Evolutionary conservation across 2,329 filamentous ascomycete species (phyloP).

Genomic region (Aspergillus alliaceus): DNA sequence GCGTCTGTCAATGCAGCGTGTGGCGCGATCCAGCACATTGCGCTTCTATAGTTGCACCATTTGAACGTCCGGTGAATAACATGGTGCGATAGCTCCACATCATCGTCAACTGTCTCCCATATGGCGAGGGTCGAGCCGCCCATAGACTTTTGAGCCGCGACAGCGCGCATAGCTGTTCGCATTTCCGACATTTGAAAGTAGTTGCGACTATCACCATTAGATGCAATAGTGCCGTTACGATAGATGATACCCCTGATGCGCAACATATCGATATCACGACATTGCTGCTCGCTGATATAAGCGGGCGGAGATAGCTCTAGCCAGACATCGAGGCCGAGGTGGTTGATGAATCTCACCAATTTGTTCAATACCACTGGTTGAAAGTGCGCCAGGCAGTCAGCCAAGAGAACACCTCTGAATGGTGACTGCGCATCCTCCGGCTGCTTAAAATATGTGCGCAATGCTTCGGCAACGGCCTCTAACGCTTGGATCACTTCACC

Average conservation of each 20-base stretch:
- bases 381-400: slow-evolving; percentile 30
- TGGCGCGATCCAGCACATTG: slow-evolving; percentile 45
- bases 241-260: slow-evolving; percentile 35
- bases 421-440: slow-evolving; percentile 1
- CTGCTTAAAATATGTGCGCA: slow-evolving; percentile 5
- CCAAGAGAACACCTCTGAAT: slow-evolving; percentile 37
- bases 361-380: slow-evolving; percentile 26
- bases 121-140: slow-evolving; percentile 42
- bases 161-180: slow-evolving; percentile 44
- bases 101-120: slow-evolving; percentile 48
- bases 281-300: slow-evolving; percentile 40
- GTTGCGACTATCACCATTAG: slow-evolving; percentile 43
- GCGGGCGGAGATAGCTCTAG: slow-evolving; percentile 43
- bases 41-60: slow-evolving; percentile 51
- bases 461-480: not conserved
- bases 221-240: slow-evolving; percentile 43
- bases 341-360: slow-evolving; percentile 28
- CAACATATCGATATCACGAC: slow-evolving; percentile 35
- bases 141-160: slow-evolving; percentile 46
- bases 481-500: slow-evolving; percentile 10
- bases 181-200: slow-evolving; percentile 47
- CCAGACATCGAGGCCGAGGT: slow-evolving; percentile 36
- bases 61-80: slow-evolving; percentile 44
- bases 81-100: slow-evolving; percentile 40
- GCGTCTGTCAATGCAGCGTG: slow-evolving; percentile 38